Base-by-base conservation (phyloP, 1,139 yeast species). In the Wickerhamiella pararugosa region DNA sequence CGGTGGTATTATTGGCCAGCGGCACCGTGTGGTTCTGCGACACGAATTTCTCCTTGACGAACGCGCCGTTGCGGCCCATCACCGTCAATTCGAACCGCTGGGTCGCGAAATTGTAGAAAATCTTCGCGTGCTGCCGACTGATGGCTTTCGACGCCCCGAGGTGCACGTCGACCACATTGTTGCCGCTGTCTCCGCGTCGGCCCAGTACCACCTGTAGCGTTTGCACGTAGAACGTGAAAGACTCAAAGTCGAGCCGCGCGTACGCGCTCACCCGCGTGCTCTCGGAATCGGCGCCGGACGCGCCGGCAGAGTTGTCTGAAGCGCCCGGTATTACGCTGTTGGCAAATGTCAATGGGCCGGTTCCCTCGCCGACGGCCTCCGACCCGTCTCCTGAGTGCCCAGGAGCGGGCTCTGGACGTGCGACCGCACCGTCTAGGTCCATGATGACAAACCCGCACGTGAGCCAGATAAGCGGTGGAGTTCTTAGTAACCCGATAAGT, bases 61-160 rank as follows among this genome's bases (percentile, higher is more conserved):
- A 90, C 0, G 96, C 96, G 30, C 98, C 98, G 57, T 90, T 90
- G 53, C 94, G 71, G 25, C 98, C 98, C 51, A 86, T 67, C 4
- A 90, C 86, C 7, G 93, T 79, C 35, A 90, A 63, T 61, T 87
- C 97, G 56, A 87, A 90, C 51, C 93, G 64, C 57, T 86, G 96
- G 5, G 93, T 83, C 5, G 95, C 96, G 62, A 90, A 90, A 58
- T 90, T 87, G 63, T 87, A 90, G 58, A 86, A 87, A 21, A 90
- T 86, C 59, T 83, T 86, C 5, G 97, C 97, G 59, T 90, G 98
- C 45, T 86, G 68, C 56, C 97, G 67, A 6, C 95, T 84, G 25
- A 87, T 84, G 9, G 95, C 94, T 63, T 87, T 87, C 37, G 86
- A 81, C 8, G 83, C 76, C 7, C 95, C 93, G 41, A 90, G 62